phyloP scores from a whole-genome alignment of 805 yeast species.

The Myxozyma melibiosi region DNA sequence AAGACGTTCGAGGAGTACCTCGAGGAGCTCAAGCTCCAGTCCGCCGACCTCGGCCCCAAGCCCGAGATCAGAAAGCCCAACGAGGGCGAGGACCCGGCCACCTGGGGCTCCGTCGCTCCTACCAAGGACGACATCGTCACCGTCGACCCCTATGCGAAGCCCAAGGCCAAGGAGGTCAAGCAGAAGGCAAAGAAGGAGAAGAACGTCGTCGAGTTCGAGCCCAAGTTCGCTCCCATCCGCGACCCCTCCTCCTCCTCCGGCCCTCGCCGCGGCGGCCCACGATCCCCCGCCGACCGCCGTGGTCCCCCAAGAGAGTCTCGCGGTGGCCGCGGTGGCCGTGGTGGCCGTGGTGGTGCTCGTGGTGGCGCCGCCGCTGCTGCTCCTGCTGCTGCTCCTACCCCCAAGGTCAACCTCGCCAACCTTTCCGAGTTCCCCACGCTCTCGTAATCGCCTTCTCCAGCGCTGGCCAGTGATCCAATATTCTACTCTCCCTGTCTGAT shows the following conservation, averaged over 20 bases:
- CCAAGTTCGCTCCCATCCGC: slow-evolving; percentile 27
- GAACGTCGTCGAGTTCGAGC: slow-evolving; percentile 68
- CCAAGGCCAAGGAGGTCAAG: slow-evolving; percentile 60
- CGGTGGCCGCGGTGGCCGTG: slow-evolving; percentile 40
- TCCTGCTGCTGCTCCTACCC: slow-evolving; percentile 6
- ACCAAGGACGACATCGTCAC: slow-evolving; percentile 66
- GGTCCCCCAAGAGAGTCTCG: slow-evolving; percentile 17
- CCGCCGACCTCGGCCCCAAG: slow-evolving; percentile 33
- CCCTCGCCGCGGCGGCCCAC: slow-evolving; percentile 21
- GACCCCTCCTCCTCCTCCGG: slow-evolving; percentile 15
- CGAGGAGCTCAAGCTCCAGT: slow-evolving; percentile 50
- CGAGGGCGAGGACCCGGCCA: slow-evolving; percentile 57
- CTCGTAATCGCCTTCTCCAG: slow-evolving; percentile 7
- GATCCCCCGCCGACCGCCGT: slow-evolving; percentile 39
- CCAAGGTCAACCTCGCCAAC: slow-evolving; percentile 20
- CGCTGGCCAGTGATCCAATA: not conserved
- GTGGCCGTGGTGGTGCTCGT: slow-evolving; percentile 38
- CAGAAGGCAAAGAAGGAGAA: slow-evolving; percentile 80
- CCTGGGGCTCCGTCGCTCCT: slow-evolving; percentile 39
- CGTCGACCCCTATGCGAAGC: slow-evolving; percentile 50
- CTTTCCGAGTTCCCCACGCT: slow-evolving; percentile 31
- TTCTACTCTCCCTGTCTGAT: not conserved
- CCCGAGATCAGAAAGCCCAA: slow-evolving; percentile 50
- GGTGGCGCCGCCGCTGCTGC: slow-evolving; percentile 43
- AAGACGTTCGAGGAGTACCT: slow-evolving; percentile 87